phyloP scores from a whole-genome alignment of 345 rosid species.

The Physaria fendleri region DNA sequence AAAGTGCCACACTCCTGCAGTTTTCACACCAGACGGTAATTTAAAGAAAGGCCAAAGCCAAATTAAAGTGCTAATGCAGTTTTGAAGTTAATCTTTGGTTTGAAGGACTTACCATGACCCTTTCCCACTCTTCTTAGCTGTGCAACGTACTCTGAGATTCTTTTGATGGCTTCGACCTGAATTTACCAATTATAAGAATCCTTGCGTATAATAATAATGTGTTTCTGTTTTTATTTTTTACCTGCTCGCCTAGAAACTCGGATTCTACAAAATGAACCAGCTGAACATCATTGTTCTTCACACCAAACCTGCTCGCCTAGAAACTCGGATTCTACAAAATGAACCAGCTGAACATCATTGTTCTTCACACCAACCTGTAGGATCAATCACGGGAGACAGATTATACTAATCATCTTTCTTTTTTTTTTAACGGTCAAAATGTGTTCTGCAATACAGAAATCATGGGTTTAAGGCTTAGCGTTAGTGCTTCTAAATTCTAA shows the following conservation, averaged over 20 bases:
- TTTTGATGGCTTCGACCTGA: constrained; percentile 82
- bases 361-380: constrained; percentile 86
- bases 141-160: constrained; percentile 75
- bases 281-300: no score
- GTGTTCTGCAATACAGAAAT: neutral
- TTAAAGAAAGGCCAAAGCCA: neutral
- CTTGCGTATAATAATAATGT: no score
- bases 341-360: no score
- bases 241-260: no score
- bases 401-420: neutral
- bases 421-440: neutral
- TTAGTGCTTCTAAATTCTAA: neutral
- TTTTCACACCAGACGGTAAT: neutral
- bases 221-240: no score
- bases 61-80: neutral
- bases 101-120: constrained; percentile 70
- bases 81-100: neutral
- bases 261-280: no score
- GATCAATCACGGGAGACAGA: neutral
- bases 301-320: no score
- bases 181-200: neutral
- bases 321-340: no score
- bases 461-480: neutral
- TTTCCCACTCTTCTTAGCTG: constrained; percentile 84
- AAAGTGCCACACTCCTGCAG: constrained; percentile 87